Evolutionary conservation across 495 filamentous ascomycete species (phyloP), one percentile per base, ranked within the genome.

Genomic region (Articulospora tetracladia): DNA sequence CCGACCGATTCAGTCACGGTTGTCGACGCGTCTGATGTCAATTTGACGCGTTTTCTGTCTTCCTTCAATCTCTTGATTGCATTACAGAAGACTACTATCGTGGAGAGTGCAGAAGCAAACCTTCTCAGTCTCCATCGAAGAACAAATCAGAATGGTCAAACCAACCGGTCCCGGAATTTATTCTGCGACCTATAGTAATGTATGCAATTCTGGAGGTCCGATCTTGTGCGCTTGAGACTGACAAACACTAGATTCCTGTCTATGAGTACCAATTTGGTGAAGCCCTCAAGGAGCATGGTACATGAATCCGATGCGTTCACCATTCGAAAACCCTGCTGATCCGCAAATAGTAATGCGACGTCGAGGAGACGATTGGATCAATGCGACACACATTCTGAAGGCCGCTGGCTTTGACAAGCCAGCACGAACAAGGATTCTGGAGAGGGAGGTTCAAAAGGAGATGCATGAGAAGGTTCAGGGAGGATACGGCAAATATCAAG

Each of bases 401-500:
- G 89, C 76, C 19, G 75, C 79, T 39, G 78, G 80, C 30, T 82
- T 83, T 48, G 78, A 82, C 65, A 98, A 98, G 74, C 93, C 94
- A 7, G 90, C 93, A 13, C 81, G 94, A 66, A 98, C 94, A 27
- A 79, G 94, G 60, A 97, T 98, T 57, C 83, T 98, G 17, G 94
- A 98, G 76, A 83, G 95, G 50, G 95, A 98, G 64, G 93, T 98
- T 0, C 94, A 98, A 70, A 96, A 96, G 71, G 93, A 93, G 11
- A 79, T 86, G 10, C 94, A 98, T 74, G 93, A 98, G 74, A 98
- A 98, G 74, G 89, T 98, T 2, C 94, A 98, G 68, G 94, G 94
- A 61, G 94, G 94, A 23, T 98, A 98, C 73, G 94, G 94, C 55
- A 98, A 98, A 83, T 98, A 97, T 66, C 94, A 98, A 77, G 92